Base-by-base conservation (phyloP, 352 stramenopile genomes). In the Plasmopara muralis region DNA sequence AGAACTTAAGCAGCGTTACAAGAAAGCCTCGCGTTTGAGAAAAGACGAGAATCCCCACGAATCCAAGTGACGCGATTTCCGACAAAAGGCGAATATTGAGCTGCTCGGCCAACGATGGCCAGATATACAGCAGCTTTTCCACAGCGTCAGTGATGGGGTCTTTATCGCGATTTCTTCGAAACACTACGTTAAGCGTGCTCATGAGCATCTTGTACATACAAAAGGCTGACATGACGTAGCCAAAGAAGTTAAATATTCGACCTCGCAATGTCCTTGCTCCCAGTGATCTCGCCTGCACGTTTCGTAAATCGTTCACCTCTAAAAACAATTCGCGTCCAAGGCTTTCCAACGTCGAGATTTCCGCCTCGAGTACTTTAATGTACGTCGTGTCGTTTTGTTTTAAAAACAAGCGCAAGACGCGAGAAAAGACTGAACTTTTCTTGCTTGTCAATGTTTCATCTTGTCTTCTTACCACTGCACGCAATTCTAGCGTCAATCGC, bases 141-240 rank as follows among this genome's bases (percentile, higher is more conserved):
- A 93, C 74, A 2, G 60, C 75, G 49, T 85, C 68, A 0, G 82
- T 90, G 62, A 93, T 93, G 47, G 82, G 82, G 18, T 93, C 82
- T 53, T 88, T 93, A 39, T 93, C 82, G 33, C 82, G 76, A 49
- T 86, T 88, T 25, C 79, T 66, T 18, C 72, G 69, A 41, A 93
- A 90, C 6, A 87, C 68, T 30, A 89, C 79, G 55, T 93, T 93
- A 28, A 87, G 57, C 0, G 77, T 90, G 64, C 79, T 89, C 79
- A 89, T 90, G 31, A 87, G 46, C 82, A 89, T 92, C 50, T 92
- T 92, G 71, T 92, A 92, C 43, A 92, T 63, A 41, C 82, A 92
- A 47, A 92, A 89, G 8, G 54, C 75, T 41, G 77, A 89, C 44
- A 92, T 66, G 13, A 83, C 57, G 52, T 89, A 89, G 16, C 78